These are phyloP conservation scores for Colletotrichum abscissum DNA, from an alignment of 2,329 filamentous ascomycete species.

Conservation along the genomic window DNA sequence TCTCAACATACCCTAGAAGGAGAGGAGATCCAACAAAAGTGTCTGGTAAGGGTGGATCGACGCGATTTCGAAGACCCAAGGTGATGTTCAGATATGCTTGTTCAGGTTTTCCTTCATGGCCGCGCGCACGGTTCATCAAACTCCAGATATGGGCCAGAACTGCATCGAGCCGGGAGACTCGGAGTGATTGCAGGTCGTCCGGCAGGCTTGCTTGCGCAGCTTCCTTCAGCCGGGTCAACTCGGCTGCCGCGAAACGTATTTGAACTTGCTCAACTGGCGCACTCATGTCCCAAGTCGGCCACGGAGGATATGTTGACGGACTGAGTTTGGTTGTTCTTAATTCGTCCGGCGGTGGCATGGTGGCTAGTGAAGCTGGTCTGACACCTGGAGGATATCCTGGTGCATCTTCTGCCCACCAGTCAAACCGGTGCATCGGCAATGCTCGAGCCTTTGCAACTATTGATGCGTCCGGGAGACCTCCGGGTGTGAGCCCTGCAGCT, in stretches of 20 bases:
- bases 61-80: constrained; percentile 51
- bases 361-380: constrained; percentile 39
- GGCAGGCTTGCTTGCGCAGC: constrained; percentile 30
- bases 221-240: constrained; percentile 49
- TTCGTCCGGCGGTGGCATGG: constrained; percentile 35
- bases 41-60: constrained; percentile 51
- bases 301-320: constrained; percentile 49
- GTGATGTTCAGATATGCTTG: constrained; percentile 53
- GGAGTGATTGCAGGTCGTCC: constrained; percentile 1
- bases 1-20: constrained; percentile 49
- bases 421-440: constrained; percentile 58
- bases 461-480: constrained; percentile 39
- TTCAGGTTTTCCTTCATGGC: constrained; percentile 38
- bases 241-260: constrained; percentile 50
- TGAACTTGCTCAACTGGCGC: constrained; percentile 45
- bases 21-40: constrained; percentile 58
- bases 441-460: constrained; percentile 44
- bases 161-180: constrained; percentile 56
- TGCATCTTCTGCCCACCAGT: constrained; percentile 55
- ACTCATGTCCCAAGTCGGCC: constrained; percentile 54
- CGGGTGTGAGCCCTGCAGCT: constrained; percentile 41
- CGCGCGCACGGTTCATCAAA: constrained; percentile 54
- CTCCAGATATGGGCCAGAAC: constrained; percentile 59
- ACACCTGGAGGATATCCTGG: constrained; percentile 45
- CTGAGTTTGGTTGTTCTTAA: constrained; percentile 29